Evolutionary conservation across 2,329 filamentous ascomycete genomes (phyloP), one percentile per base, ranked within the genome.

Genomic region (Fusarium burgessii): DNA sequence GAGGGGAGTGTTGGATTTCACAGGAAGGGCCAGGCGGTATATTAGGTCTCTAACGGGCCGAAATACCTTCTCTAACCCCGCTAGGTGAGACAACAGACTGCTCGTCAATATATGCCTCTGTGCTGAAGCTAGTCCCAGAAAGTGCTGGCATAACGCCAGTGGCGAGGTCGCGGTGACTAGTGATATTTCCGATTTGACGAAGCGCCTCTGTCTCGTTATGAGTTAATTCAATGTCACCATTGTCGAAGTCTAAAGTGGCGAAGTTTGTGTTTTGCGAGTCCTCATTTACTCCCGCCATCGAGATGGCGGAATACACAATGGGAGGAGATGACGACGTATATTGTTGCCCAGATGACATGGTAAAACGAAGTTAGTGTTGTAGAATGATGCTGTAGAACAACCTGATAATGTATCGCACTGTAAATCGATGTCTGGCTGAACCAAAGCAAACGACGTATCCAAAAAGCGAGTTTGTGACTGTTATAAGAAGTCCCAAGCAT

Each of bases 21-120:
- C n/a, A n/a, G n/a, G n/a, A n/a, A n/a, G n/a, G n/a, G n/a, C n/a
- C n/a, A n/a, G n/a, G n/a, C n/a, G n/a, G n/a, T n/a, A n/a, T n/a
- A n/a, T n/a, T n/a, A n/a, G n/a, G n/a, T n/a, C 57, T 54, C 47
- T 54, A 59, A 59, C 15, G 29, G 43, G 38, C 38, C n/a, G 33
- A 23, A 43, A 45, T 14, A 59, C 23, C 49, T 25, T 29, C 50
- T 11, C 15, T 23, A n/a, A n/a, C n/a, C n/a, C n/a, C n/a, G 6
- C 12, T 25, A 32, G 6, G 6, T 32, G 36, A 29, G 18, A 25
- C 32, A 38, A 10, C 38, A 23, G 47, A 36, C 13, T 35, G n/a
- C 11, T 52, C 38, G 17, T 15, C 20, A 29, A 6, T 6, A 27
- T 23, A 15, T 18, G 38, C 13, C 23, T 54, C 23, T 9, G 38